Base-by-base conservation (phyloP, 345 rosid genomes). In the Hevea brasiliensis region DNA sequence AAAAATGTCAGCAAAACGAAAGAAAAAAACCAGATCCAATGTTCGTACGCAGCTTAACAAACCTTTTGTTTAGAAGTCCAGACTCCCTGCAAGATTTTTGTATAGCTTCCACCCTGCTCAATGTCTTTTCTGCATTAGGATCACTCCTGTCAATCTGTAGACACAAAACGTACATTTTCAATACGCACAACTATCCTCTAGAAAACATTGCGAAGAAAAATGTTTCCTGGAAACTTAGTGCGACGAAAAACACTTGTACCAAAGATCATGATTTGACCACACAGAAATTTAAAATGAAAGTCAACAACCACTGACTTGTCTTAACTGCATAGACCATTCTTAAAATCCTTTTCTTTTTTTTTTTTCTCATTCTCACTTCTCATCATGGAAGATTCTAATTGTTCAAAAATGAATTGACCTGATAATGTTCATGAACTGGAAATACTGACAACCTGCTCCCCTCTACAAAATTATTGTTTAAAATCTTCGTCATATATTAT, bases 111-210 rank as follows among this genome's bases (percentile, higher is more conserved):
- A 94, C 76, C 70, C 87, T 83, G 72, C 77, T 84, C 67, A 85
- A 68, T 44, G 93, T 88, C 74, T 83, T 88, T 72, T 76, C 67
- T 32, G 89, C 92, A 82, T 84, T 89, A 7, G 97, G 98, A 73
- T 92, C 97, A 26, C 77, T 84, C 77, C 68, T 81, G 80, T 90
- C 87, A 48, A 92, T 87, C 98, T 94, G 73, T 44, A 64, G 59
- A 15, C 3, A 67, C 68, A 18, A 73, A 82, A 29, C 7, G 63
- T 8, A n/a, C 9, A 67, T 70, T 35, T 18, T 61, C 63, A 29
- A 37, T 61, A 72, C 8, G 17, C 42, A 17, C 26, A 26, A 32
- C 63, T 20, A 12, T 15, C 27, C 17, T 63, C 29, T 0, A 23
- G 61, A 56, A 44, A 56, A 65, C n/a, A n/a, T n/a, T n/a, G n/a